Evolutionary conservation across 495 filamentous ascomycete genomes (phyloP).

Genomic region (Pyronema omphalodes): DNA sequence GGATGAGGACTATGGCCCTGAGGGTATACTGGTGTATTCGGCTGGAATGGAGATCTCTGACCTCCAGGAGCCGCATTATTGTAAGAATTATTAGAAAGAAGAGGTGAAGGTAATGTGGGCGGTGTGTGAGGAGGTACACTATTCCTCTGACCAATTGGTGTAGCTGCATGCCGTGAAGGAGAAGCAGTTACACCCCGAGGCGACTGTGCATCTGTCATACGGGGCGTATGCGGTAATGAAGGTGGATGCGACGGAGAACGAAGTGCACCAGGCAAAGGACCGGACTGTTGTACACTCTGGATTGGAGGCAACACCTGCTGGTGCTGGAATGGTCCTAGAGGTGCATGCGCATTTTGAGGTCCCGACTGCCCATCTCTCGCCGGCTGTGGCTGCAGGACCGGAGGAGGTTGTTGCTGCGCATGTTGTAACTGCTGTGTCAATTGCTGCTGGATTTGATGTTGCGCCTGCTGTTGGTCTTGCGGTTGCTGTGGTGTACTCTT

Average conservation of each 20-base stretch:
- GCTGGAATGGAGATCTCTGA: neutral
- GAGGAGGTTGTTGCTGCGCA: neutral
- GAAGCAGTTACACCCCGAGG: neutral
- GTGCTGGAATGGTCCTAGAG: too few species aligned
- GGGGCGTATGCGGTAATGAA: neutral
- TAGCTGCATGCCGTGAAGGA: neutral
- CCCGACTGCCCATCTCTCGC: too few species aligned
- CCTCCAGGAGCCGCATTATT: neutral
- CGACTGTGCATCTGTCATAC: neutral
- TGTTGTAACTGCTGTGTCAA: neutral
- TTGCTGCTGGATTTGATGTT: neutral
- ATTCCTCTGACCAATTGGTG: neutral
- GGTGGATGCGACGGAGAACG: neutral
- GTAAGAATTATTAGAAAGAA: too few species aligned
- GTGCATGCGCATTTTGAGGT: too few species aligned
- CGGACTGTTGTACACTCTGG: too few species aligned
- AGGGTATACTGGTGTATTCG: slow-evolving; percentile 7
- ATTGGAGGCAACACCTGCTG: too few species aligned
- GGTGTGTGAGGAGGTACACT: neutral
- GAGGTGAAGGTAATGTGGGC: neutral
- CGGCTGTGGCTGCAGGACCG: neutral
- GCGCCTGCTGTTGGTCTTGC: neutral
- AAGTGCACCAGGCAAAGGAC: too few species aligned
- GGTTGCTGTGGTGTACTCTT: neutral
- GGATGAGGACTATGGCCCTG: slow-evolving; percentile 7